Evolutionary conservation across 1,284 basidiomycete genomes (phyloP).

Genomic region (Meira nashicola): DNA sequence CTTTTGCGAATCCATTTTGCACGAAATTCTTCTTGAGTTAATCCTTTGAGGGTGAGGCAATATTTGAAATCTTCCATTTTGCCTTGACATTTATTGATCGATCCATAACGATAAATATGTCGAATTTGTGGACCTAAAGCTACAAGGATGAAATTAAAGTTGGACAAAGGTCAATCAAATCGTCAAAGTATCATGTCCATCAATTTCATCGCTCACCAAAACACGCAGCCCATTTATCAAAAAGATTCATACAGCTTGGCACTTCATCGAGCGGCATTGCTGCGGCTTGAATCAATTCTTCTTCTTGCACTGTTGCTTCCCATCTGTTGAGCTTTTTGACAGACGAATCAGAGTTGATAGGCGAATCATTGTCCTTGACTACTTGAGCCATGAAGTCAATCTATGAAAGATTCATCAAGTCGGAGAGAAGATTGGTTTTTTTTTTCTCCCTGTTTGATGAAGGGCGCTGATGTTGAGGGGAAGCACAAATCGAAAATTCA

Average conservation of each 20-base stretch:
- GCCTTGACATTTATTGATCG: conserved; percentile 68
- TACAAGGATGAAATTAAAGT: no score
- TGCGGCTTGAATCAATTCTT: conserved; percentile 38
- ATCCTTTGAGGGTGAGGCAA: conserved; percentile 76
- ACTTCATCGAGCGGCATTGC: conserved; percentile 33
- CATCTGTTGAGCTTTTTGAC: conserved; percentile 3
- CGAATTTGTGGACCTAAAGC: conserved; percentile 76
- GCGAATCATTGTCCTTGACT: no score
- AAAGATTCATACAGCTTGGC: conserved; percentile 40
- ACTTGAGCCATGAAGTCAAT: no score
- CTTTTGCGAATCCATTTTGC: conserved; percentile 76
- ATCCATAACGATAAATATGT: conserved; percentile 79
- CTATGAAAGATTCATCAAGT: no score
- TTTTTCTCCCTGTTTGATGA: no score
- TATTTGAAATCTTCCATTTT: conserved; percentile 93
- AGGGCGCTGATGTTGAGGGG: no score
- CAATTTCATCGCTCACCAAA: conserved; percentile 20
- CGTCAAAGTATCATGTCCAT: neutral
- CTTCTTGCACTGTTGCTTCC: conserved; percentile 19
- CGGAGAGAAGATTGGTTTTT: no score
- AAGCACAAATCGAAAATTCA: no score
- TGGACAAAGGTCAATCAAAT: conserved; percentile 5
- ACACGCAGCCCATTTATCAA: conserved; percentile 49
- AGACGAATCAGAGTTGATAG: neutral
- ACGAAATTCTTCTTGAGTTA: conserved; percentile 70